Percentiles rank a stretch among this genome's conserved stretches.
These are phyloP conservation scores for Kodamaea arcana DNA, from an alignment of 1,139 yeast genomes.

Conservation along the genomic window DNA sequence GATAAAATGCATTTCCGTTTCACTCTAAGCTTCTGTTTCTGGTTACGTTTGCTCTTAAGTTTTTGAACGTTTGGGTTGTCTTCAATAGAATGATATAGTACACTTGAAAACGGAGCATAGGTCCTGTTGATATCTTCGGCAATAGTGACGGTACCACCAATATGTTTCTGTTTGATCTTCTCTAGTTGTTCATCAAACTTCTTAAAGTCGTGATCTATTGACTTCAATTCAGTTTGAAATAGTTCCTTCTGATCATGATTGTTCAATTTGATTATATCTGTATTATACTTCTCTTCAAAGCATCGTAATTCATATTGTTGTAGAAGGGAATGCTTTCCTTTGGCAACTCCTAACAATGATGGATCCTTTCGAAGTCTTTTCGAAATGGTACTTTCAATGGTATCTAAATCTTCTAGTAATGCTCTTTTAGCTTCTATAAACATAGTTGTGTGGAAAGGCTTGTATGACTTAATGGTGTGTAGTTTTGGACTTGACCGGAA, in stretches of 20 bases:
- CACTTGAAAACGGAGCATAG: constrained; percentile 38
- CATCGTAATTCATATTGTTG: constrained; percentile 68
- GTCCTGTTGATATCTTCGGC: constrained; percentile 30
- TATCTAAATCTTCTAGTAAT: constrained; percentile 36
- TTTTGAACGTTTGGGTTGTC: constrained; percentile 4
- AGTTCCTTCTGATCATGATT: constrained; percentile 13
- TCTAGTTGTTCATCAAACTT: constrained; percentile 42
- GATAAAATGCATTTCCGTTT: constrained; percentile 41
- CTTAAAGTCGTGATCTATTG: constrained; percentile 26
- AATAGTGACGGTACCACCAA: constrained; percentile 6
- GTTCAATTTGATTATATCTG: constrained; percentile 27
- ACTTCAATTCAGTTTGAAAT: constrained; percentile 20
- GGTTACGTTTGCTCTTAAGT: constrained; percentile 6
- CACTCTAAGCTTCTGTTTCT: constrained; percentile 23
- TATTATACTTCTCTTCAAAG: constrained; percentile 48
- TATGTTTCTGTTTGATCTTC: constrained; percentile 27
- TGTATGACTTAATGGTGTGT: too few relatives aligned
- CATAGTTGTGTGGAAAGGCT: too few relatives aligned
- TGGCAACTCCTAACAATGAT: constrained; percentile 10
- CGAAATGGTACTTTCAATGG: constrained; percentile 29
- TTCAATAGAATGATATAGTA: constrained; percentile 10
- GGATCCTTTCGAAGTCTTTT: constrained; percentile 33
- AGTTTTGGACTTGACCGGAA: too few relatives aligned
- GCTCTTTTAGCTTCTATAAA: constrained; percentile 36
- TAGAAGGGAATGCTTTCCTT: constrained; percentile 38